Percentiles rank a stretch among this genome's conserved stretches.
phyloP scores from a whole-genome alignment of 2,329 filamentous ascomycete genomes.

The Talaromyces sp. region DNA sequence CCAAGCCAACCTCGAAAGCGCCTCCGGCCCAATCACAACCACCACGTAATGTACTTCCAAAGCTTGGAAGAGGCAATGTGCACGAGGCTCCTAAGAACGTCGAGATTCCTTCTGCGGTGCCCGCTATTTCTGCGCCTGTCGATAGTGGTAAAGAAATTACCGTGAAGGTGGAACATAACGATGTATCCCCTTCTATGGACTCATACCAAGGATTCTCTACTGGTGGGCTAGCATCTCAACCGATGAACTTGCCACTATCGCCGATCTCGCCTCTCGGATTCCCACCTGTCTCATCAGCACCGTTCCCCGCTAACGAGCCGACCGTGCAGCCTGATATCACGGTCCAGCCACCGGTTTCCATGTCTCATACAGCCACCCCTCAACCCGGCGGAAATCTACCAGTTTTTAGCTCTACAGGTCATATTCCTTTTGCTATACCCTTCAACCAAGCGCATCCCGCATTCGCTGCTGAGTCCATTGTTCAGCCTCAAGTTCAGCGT shows the following conservation, averaged over 20 bases:
- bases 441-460: not conserved
- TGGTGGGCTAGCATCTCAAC: not conserved
- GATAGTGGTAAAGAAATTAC: not conserved
- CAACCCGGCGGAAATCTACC: slow-evolving; percentile 39
- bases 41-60: not conserved
- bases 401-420: slow-evolving; percentile 47
- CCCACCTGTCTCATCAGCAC: slow-evolving; percentile 26
- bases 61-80: not conserved
- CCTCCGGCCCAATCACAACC: not conserved
- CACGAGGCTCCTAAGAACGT: slow-evolving; percentile 9
- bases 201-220: slow-evolving; percentile 4
- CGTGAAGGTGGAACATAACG: not conserved
- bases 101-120: not conserved
- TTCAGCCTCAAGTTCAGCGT: not conserved
- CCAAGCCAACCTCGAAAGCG: not conserved
- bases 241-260: slow-evolving; percentile 8
- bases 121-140: not conserved
- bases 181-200: not conserved
- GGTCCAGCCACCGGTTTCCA: slow-evolving; percentile 29
- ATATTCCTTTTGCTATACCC: slow-evolving; percentile 41
- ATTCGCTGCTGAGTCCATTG: not conserved
- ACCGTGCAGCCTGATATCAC: slow-evolving; percentile 22
- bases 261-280: slow-evolving; percentile 10
- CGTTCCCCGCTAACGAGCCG: not conserved
- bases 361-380: not conserved